Evolutionary conservation across 176 grass and related monocot species (phyloP), one percentile per base, ranked within the genome.

Genomic region (Poa annua): DNA sequence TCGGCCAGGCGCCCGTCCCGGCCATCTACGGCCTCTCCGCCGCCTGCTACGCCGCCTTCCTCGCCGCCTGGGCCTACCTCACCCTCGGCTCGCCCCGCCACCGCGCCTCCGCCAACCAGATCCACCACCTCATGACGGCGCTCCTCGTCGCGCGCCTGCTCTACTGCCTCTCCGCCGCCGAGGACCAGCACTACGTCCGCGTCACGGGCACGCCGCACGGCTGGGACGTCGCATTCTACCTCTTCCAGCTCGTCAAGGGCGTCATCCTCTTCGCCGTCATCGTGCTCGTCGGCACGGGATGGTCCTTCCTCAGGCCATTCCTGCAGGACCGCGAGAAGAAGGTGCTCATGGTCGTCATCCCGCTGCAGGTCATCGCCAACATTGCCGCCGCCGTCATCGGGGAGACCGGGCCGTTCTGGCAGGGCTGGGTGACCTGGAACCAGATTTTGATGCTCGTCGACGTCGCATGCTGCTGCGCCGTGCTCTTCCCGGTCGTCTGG

Each of bases 241-340:
- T 94, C 48, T 97, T 97, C 84, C 92, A 94, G 84, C 91, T 94
- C 57, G 63, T 97, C 26, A 97, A 94, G 29, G 95, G 92, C 8
- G 92, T 94, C 33, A 32, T 97, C 47, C 50, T 97, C 26, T 97
- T 97, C 81, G 84, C 90, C 7, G 95, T 97, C 56, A 94, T 97
- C 80, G 86, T 90, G 55, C 86, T 97, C 19, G 88, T 97, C 51
- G 90, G 95, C 71, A 94, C 95, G 6, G 95, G 95, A 0, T 97
- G 95, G 95, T 97, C 95, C 48, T 94, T 97, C 88, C 49, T 97
- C n/a, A 91, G 91, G 81, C 95, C 95, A 0, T 92, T 97, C 86
- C 45, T 97, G 80, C 95, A 94, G 89, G 92, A 97, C 36, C 57
- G 88, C 45, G 95, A 97, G 88, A 97, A 93, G 92, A 94, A 93